Evolutionary conservation across 208 protist species (phyloP).

Genomic region (Leishmania tropica): DNA sequence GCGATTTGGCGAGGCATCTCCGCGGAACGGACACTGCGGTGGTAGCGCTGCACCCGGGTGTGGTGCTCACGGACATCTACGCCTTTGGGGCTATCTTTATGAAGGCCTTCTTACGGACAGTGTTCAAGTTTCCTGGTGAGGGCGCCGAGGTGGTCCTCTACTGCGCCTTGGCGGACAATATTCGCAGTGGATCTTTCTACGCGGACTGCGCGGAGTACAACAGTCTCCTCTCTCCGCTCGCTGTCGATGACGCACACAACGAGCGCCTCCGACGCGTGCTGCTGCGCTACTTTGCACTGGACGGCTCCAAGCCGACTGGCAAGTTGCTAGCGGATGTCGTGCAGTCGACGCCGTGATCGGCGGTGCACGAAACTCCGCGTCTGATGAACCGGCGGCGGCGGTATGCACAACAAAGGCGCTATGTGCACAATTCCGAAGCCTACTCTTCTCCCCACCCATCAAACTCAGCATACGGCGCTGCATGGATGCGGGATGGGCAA

Average conservation of each 20-base stretch:
- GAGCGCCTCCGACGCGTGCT: slow-evolving; percentile 37
- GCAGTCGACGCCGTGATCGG: not conserved
- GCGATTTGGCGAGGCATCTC: slow-evolving; percentile 45
- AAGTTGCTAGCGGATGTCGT: slow-evolving; percentile 12
- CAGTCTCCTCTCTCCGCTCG: slow-evolving; percentile 39
- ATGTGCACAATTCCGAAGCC: not conserved
- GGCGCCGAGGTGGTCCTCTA: slow-evolving; percentile 53
- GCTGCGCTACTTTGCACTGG: slow-evolving; percentile 38
- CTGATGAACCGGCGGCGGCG: not conserved
- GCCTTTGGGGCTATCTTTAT: slow-evolving; percentile 34
- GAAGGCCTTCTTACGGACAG: slow-evolving; percentile 44
- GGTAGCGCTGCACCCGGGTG: slow-evolving; percentile 43
- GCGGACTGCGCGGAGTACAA: slow-evolving; percentile 38
- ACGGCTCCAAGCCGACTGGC: not conserved
- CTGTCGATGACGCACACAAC: slow-evolving; percentile 36
- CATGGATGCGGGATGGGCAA: not conserved
- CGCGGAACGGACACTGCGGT: slow-evolving; percentile 30
- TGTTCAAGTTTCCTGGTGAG: slow-evolving; percentile 57
- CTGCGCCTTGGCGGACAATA: slow-evolving; percentile 34
- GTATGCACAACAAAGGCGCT: not conserved
- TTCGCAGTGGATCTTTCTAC: slow-evolving; percentile 45
- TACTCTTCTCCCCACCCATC: not conserved
- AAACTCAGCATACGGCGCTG: not conserved
- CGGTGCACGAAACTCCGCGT: not conserved
- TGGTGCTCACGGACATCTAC: slow-evolving; percentile 57